phyloP scores from a whole-genome alignment of 148 eudicot genomes.

The Chenopodium album region DNA sequence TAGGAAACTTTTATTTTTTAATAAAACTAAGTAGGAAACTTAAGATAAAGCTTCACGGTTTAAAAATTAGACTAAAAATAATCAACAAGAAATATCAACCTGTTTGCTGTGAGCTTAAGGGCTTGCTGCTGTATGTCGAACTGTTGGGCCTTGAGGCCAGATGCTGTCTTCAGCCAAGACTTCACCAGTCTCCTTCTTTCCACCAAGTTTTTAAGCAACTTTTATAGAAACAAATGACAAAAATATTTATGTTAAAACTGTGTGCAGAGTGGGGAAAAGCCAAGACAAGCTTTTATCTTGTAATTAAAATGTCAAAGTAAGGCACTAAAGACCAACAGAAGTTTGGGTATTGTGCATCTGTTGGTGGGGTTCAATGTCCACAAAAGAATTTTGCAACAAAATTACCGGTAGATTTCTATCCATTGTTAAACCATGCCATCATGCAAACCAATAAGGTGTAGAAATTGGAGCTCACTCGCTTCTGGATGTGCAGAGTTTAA shows the following conservation, averaged over 20 bases:
- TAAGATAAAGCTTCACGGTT: background rate
- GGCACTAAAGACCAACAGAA: background rate
- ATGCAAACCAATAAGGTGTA: background rate
- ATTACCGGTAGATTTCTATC: too few species aligned
- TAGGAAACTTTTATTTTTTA: too few species aligned
- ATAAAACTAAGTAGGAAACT: background rate
- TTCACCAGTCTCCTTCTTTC: constrained; percentile 86
- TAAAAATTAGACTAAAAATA: background rate
- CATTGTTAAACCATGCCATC: background rate
- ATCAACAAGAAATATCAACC: constrained; percentile 39
- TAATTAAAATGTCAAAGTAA: background rate
- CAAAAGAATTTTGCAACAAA: background rate
- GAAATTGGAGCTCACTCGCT: background rate
- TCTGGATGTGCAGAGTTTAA: background rate
- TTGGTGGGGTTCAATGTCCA: background rate
- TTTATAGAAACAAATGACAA: background rate
- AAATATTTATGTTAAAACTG: background rate
- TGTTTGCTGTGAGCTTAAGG: constrained; percentile 95
- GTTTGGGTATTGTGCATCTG: background rate
- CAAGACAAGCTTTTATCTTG: background rate
- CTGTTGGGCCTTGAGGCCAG: constrained; percentile 79
- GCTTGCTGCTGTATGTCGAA: constrained; percentile 97
- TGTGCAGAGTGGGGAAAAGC: background rate
- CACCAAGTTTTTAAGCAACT: constrained; percentile 88
- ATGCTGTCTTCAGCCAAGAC: constrained; percentile 65